Base-by-base conservation (phyloP, 345 rosid species). In the Garcia nutans region DNA sequence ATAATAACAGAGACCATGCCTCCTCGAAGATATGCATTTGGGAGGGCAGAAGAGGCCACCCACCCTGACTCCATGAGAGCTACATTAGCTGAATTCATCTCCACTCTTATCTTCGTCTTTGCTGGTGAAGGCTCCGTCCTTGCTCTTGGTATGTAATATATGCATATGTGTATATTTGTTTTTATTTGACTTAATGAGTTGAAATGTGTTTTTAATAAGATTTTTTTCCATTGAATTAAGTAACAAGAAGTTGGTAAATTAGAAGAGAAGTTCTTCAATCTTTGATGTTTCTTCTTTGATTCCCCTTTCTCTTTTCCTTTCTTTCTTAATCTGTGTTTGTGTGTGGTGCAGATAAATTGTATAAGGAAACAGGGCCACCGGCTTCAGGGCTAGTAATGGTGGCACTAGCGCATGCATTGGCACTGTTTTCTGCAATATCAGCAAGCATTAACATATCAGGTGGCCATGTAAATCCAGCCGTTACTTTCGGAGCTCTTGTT, bases 401-500 rank as follows among this genome's bases (percentile, higher is more conserved):
- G 10, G 93, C 97, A 7, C 85, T 93, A 26, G 94, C 97, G 8
- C 90, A 90, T 71, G 93, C 89, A 12, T 83, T 93, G 56, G 89
- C 87, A 2, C 73, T 91, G 0, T 86, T 88, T 37, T 85, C 92
- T 0, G 92, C 93, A 0, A 87, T 89, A 47, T 81, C 96, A 0
- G 86, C 89, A 0, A 85, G 89, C 76, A 84, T 87, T 68, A 91
- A 89, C 83, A 62, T 88, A 72, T 93, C 94, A 0, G 93, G 93
- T 13, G 97, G 94, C 45, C 96, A 92, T 66, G 85, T 91, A 33
- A 92, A 92, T 77, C 93, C 97, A 1, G 97, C 97, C 0, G 92
- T 89, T 61, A 91, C 97, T 72, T 88, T 89, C 10, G 92, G 82
- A 20, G 84, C 93, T 45, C 85, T 91, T 12, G 70, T 91, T 10